Conservation (phyloP, 768 basidiomycete species). For the Termitomyces sp. region DNA sequence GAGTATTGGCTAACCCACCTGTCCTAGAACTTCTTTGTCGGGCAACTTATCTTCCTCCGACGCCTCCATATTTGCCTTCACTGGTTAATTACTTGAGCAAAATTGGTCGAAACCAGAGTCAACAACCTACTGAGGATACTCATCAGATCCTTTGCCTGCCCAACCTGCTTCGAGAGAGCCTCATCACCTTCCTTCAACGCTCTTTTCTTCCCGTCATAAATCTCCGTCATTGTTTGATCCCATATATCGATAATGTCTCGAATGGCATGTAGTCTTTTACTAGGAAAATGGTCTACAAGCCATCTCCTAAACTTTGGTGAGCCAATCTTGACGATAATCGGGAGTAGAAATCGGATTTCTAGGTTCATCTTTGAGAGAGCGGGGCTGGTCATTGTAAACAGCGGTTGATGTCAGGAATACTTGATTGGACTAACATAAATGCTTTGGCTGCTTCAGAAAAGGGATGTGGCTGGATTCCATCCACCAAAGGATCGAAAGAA, state of each 20-base stretch:
- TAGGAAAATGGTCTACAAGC: not conserved
- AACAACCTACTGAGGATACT: constrained; percentile 1
- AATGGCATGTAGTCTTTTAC: not conserved
- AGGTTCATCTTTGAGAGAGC: not conserved
- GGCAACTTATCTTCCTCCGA: not conserved
- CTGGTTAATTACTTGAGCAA: not conserved
- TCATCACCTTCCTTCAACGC: not conserved
- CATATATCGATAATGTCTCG: constrained; percentile 1
- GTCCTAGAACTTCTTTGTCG: not conserved
- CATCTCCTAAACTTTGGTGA: not conserved
- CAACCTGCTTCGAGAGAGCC: not conserved
- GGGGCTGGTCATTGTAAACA: not conserved
- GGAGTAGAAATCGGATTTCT: not conserved
- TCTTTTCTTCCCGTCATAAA: not conserved
- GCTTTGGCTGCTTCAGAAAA: constrained; percentile 1
- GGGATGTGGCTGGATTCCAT: not conserved
- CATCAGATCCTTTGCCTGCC: constrained; percentile 1
- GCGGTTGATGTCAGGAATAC: not conserved
- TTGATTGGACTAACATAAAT: not conserved
- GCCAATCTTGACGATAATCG: not conserved
- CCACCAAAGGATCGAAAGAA: constrained; percentile 1
- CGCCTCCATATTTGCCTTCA: not conserved
- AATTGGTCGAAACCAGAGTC: not conserved
- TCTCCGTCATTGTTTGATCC: not conserved
- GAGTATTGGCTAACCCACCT: not conserved